A percentile compares a stretch with the other conserved stretches of the same genome.
Conservation (phyloP, 495 filamentous ascomycete genomes). For the Aspergillus bridgeri region DNA sequence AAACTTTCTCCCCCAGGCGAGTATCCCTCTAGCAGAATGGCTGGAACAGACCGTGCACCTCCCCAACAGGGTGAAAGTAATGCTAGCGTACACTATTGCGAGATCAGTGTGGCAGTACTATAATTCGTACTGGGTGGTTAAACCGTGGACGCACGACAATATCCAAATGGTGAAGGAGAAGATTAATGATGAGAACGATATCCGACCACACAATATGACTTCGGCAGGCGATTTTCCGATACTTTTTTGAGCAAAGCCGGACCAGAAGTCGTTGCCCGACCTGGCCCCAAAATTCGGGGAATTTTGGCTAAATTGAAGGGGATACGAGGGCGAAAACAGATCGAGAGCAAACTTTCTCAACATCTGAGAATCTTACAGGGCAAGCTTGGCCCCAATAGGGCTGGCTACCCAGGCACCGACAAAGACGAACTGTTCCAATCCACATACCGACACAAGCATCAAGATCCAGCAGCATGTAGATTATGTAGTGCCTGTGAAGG, state of each 20-base stretch:
- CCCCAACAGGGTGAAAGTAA: slow-evolving; percentile 10
- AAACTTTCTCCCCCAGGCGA: neutral
- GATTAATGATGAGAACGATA: neutral
- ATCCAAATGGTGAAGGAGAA: slow-evolving; percentile 9
- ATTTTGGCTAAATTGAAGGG: slow-evolving; percentile 14
- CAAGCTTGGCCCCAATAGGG: neutral
- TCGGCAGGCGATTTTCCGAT: slow-evolving; percentile 25
- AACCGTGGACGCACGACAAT: slow-evolving; percentile 16
- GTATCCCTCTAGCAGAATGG: neutral
- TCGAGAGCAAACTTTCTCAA: neutral
- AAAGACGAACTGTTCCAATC: slow-evolving; percentile 19
- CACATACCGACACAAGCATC: slow-evolving; percentile 19
- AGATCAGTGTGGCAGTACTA: slow-evolving; percentile 22
- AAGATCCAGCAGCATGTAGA: neutral
- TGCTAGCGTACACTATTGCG: slow-evolving; percentile 17
- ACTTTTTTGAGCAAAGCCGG: slow-evolving; percentile 20
- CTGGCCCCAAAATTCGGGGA: slow-evolving; percentile 16
- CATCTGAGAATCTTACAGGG: neutral
- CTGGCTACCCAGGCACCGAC: slow-evolving; percentile 17
- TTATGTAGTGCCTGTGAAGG: neutral
- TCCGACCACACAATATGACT: slow-evolving; percentile 26
- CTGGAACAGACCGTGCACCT: slow-evolving; percentile 13
- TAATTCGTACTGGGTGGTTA: slow-evolving; percentile 17
- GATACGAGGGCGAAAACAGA: neutral
- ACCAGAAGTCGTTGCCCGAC: neutral